Percentiles rank a stretch among this genome's conserved stretches.
Conservation (phyloP, 805 yeast species). For the Wickerhamomyces canadensis region DNA sequence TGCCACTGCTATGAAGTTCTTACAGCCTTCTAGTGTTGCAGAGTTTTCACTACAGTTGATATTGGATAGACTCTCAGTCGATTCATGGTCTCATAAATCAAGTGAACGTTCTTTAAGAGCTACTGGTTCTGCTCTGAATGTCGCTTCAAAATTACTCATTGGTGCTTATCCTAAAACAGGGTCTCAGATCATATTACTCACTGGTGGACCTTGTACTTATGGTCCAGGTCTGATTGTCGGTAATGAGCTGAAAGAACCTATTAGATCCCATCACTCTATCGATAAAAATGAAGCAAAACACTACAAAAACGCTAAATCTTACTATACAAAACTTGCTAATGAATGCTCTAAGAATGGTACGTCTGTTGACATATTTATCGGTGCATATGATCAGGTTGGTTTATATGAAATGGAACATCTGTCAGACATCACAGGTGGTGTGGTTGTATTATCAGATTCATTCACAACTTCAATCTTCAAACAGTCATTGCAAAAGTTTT, state of each 20-base stretch:
- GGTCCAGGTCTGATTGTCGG: constrained; percentile 63
- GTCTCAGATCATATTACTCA: constrained; percentile 46
- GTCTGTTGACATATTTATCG: constrained; percentile 86
- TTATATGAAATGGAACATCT: constrained; percentile 87
- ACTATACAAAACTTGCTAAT: background rate
- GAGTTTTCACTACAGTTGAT: constrained; percentile 47
- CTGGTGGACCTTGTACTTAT: constrained; percentile 60
- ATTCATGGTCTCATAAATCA: constrained; percentile 41
- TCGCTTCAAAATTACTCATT: constrained; percentile 36
- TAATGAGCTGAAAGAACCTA: constrained; percentile 50
- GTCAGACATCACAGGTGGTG: constrained; percentile 86
- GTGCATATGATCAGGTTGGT: constrained; percentile 95
- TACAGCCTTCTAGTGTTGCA: constrained; percentile 17
- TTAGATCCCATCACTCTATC: constrained; percentile 63
- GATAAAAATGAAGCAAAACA: constrained; percentile 37
- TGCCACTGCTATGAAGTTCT: constrained; percentile 10
- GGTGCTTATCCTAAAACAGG: constrained; percentile 42
- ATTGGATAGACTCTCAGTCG: constrained; percentile 42
- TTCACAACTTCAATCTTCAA: constrained; percentile 93
- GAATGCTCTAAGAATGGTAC: constrained; percentile 53
- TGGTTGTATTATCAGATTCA: constrained; percentile 80
- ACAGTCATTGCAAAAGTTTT: constrained; percentile 79
- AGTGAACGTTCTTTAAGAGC: constrained; percentile 46
- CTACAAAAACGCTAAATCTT: constrained; percentile 12
- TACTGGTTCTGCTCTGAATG: constrained; percentile 55